Conservation (phyloP, 331 rosid species). For the Telfairia occidentalis region DNA sequence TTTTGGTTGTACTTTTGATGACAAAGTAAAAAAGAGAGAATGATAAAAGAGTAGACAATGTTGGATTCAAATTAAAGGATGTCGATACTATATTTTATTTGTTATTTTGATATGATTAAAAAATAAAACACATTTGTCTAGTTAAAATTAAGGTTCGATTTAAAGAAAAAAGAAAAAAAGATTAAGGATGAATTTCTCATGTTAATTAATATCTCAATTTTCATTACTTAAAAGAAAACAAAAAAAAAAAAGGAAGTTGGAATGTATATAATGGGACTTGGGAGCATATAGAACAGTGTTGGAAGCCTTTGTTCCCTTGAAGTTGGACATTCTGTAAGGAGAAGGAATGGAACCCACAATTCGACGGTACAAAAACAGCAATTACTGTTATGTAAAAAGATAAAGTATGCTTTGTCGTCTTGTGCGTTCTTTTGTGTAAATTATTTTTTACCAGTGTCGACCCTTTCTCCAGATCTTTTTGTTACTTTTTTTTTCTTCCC, state of each 20-base stretch:
- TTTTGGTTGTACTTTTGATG: neutral
- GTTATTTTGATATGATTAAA: no score
- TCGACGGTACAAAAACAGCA: slow-evolving; percentile 1
- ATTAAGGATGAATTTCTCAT: neutral
- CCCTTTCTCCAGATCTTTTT: neutral
- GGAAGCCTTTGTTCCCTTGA: slow-evolving; percentile 11
- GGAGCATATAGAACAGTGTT: neutral
- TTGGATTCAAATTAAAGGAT: neutral
- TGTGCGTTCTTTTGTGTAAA: neutral
- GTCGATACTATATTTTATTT: neutral
- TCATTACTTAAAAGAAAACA: neutral
- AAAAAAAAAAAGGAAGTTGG: neutral
- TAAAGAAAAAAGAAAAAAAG: no score
- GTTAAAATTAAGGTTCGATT: neutral
- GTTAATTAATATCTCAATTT: neutral
- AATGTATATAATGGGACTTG: neutral
- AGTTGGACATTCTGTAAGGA: neutral
- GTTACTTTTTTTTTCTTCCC: neutral
- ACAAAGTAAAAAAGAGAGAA: neutral
- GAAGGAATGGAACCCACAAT: neutral
- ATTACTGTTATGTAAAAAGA: slow-evolving; percentile 9
- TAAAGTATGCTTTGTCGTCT: neutral
- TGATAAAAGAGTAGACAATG: neutral
- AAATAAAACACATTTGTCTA: neutral
- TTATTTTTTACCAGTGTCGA: slow-evolving; percentile 2